Base-by-base conservation (phyloP, 2,329 filamentous ascomycete genomes). In the Atkinsonella texensis region DNA sequence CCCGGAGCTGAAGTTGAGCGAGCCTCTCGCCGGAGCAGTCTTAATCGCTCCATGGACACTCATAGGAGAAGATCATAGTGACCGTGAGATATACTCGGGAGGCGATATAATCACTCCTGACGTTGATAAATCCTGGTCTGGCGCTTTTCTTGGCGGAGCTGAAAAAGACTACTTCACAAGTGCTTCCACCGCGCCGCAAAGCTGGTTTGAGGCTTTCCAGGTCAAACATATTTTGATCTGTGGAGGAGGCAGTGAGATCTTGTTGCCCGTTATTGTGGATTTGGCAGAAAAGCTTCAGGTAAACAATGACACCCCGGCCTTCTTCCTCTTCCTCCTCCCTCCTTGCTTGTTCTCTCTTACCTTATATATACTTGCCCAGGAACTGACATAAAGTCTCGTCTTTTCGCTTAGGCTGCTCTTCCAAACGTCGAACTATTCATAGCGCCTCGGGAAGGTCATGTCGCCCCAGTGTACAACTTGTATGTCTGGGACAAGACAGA, bases 391-490 rank as follows among this genome's bases (percentile, higher is more conserved):
- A 4, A 15, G 12, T 17, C 15, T 20, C 1, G 15, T 15, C 42
- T 9, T 13, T 23, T 12, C n/a, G 20, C 9, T 3, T n/a, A 59
- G 57, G 50, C 45, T 7, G 57, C 53, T 2, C 53, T 56, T 3
- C 53, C 57, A 7, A 46, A 55, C 23, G 53, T 55, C 7, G 56
- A 60, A 15, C 20, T 60, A 1, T 60, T 60, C 18, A 39, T 58
- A 4, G 58, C 56, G 2, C 50, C 44, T 13, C 28, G 57, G 2
- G 58, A 60, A 32, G 55, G 55, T 12, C 58, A 60, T 28, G 58
- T 60, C 10, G 58, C 58, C 33, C 57, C 57, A 1, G 52, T 60
- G 2, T 59, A 55, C 32, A 60, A 60, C 39, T 38, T 59, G 6
- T 55, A 53, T n/a, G 55, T 56, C 3, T 54, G 54, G 10, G 53